Evolutionary conservation across 2,329 filamentous ascomycete genomes (phyloP), one percentile per base, ranked within the genome.

Genomic region (Nemania diffusa): DNA sequence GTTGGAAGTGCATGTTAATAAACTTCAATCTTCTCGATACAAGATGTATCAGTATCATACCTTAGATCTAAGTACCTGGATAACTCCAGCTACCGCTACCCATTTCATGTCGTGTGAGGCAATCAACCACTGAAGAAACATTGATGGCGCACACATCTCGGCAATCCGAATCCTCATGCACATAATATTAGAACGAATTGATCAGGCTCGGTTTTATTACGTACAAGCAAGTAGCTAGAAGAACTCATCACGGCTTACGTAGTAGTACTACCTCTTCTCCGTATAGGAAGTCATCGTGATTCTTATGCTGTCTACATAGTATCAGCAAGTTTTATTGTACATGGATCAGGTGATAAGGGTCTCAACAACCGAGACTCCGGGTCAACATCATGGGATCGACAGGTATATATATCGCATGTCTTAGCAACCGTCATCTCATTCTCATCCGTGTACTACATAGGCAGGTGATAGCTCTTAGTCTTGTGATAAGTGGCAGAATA

Each of bases 371-470:
- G 5, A 51, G 9, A 51, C 13, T 51, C 24, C 24, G 48, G 24
- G 24, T 51, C n/a, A 26, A 51, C 26, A 51, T 51, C 48, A 51
- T 51, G 24, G 17, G 48, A 51, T 51, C 48, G 48, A 29, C 48
- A 29, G 15, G 26, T n/a, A n/a, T n/a, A n/a, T 27, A 51, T 51
- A 27, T 51, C 11, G 24, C 48, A 17, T 9, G 48, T 51, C 15
- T 17, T 26, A 29, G 17, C 24, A 3, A 15, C 48, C 11, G 29
- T 51, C 48, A 27, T 51, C 48, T 51, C 24, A 24, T 51, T 51
- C 24, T 17, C n/a, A n/a, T n/a, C n/a, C n/a, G n/a, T n/a, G n/a
- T 27, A 13, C 17, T 20, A 24, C 9, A 48, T 2, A 51, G 44
- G 37, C 17, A 40, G 5, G 5, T 40, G 2, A 4, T 2, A 5